These are phyloP conservation scores for Durotheca rogersii DNA, from an alignment of 495 filamentous ascomycete genomes.

Conservation along the genomic window DNA sequence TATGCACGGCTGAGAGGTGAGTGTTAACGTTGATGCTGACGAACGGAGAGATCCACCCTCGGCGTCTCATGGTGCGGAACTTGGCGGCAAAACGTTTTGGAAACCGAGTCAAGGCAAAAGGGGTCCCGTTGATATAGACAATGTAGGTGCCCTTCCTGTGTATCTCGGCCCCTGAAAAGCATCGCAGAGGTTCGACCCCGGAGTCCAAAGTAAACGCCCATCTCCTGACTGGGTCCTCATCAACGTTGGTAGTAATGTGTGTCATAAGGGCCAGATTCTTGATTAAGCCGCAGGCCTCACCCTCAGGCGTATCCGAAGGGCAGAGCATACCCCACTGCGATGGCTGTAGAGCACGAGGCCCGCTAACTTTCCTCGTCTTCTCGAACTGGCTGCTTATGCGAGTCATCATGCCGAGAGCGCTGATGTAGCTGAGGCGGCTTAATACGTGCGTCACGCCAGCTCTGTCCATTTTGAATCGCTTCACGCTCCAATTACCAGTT, in stretches of 20 bases:
- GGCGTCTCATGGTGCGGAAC: constrained; percentile 81
- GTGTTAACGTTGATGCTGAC: constrained; percentile 93
- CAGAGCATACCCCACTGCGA: constrained; percentile 98
- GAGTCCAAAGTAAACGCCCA: constrained; percentile 77
- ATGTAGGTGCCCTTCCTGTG: constrained; percentile 81
- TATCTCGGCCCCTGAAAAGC: constrained; percentile 74
- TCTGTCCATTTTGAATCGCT: constrained; percentile 97
- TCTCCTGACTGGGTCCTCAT: constrained; percentile 81
- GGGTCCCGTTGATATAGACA: constrained; percentile 93
- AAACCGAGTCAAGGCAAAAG: constrained; percentile 75
- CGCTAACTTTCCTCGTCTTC: constrained; percentile 93
- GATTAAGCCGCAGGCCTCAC: constrained; percentile 94
- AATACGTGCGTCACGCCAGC: constrained; percentile 96
- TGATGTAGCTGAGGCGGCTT: constrained; percentile 93
- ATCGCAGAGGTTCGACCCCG: constrained; percentile 54
- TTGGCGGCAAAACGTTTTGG: constrained; percentile 80
- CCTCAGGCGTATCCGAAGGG: constrained; percentile 95
- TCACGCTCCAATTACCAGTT: constrained; percentile 95
- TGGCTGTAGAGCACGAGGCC: constrained; percentile 91
- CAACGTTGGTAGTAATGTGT: constrained; percentile 94
- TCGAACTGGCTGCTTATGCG: constrained; percentile 98
- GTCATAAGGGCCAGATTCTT: constrained; percentile 99
- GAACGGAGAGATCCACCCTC: constrained; percentile 88
- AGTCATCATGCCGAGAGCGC: constrained; percentile 99
- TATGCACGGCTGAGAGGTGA: constrained; percentile 86